Percentiles rank a stretch among this genome's conserved stretches.
These are phyloP conservation scores for Pyrenopolyporus hunteri DNA, from an alignment of 495 filamentous ascomycete species.

Conservation along the genomic window DNA sequence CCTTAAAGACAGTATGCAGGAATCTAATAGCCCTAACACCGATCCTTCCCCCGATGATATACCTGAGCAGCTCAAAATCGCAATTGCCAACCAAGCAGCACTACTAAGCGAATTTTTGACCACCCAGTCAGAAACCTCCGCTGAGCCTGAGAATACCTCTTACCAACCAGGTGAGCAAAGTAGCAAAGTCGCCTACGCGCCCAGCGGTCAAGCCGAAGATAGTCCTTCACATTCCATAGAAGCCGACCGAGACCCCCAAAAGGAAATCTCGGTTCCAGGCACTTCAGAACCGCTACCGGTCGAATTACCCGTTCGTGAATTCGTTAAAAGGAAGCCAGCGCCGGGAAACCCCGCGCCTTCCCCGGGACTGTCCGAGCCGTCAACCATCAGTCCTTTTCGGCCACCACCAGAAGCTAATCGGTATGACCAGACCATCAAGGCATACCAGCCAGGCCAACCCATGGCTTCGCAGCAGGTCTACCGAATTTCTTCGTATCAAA, in stretches of 20 bases:
- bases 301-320: conserved; percentile 31
- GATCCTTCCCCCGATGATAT: conserved; percentile 13
- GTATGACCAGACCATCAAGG: conserved; percentile 12
- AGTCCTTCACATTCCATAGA: not conserved
- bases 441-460: conserved; percentile 21
- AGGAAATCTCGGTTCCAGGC: not conserved
- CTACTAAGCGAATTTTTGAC: conserved; percentile 24
- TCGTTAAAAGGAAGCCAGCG: conserved; percentile 37
- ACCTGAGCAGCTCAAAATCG: conserved; percentile 32
- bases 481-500: conserved; percentile 1
- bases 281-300: not conserved
- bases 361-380: conserved; percentile 20
- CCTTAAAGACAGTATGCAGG: not conserved
- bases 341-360: conserved; percentile 30
- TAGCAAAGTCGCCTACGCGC: not conserved
- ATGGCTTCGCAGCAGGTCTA: not conserved
- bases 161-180: not conserved
- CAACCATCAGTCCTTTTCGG: not conserved
- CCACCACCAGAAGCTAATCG: conserved; percentile 1
- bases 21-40: conserved; percentile 1
- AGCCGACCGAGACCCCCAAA: conserved; percentile 5
- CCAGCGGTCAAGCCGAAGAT: not conserved
- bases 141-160: not conserved
- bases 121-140: not conserved
- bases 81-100: conserved; percentile 34